Conservation (phyloP, 371 early-diverging fungal genomes). For the Mucor indicus region DNA sequence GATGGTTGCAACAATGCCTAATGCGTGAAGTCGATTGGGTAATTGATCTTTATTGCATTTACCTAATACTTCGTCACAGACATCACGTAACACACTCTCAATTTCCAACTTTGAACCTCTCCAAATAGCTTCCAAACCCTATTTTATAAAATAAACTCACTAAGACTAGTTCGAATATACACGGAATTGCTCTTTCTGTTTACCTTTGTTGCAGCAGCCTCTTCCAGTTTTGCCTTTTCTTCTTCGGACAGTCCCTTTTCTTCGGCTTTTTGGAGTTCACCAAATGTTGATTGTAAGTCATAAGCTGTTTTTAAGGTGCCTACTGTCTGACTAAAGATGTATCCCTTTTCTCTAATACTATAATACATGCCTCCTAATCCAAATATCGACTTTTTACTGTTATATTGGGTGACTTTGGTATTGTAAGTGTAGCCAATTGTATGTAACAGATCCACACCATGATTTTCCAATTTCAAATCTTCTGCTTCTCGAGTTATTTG, state of each 20-base stretch:
- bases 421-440: conserved; percentile 89
- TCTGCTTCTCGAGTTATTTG: conserved; percentile 79
- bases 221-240: conserved; percentile 66
- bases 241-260: conserved; percentile 65
- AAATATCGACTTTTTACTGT: conserved; percentile 66
- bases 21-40: conserved; percentile 64
- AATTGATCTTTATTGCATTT: conserved; percentile 47
- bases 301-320: conserved; percentile 86
- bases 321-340: conserved; percentile 87
- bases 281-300: conserved; percentile 85
- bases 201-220: conserved; percentile 68
- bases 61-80: conserved; percentile 80
- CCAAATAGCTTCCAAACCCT: conserved; percentile 92
- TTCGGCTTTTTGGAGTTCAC: conserved; percentile 85
- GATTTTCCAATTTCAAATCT: conserved; percentile 81
- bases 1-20: conserved; percentile 72
- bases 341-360: conserved; percentile 71
- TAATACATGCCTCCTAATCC: conserved; percentile 72
- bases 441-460: conserved; percentile 90
- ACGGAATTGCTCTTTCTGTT: too few species aligned
- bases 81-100: conserved; percentile 86
- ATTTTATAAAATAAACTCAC: background rate
- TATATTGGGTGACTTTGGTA: conserved; percentile 80
- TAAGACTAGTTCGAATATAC: background rate
- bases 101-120: conserved; percentile 92